phyloP scores from a whole-genome alignment of 108 stramenopile genomes.

The Cyclotella choctawhatcheeana region DNA sequence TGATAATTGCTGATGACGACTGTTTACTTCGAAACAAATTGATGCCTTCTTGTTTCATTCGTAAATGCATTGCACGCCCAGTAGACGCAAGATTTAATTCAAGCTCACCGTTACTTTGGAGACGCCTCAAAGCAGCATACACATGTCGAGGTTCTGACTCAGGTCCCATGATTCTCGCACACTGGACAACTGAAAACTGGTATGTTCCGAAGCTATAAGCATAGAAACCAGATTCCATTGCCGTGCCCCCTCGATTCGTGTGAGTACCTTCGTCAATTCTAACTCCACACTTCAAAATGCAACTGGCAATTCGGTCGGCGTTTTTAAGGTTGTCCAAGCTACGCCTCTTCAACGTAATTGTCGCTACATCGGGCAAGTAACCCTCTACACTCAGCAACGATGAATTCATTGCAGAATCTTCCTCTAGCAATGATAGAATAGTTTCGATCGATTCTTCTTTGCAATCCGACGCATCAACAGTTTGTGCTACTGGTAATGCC shows the following conservation, averaged over 20 bases:
- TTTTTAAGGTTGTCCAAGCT: conserved; percentile 68
- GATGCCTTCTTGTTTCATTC: conserved; percentile 53
- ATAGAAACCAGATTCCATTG: conserved; percentile 61
- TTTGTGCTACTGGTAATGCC: conserved; percentile 59
- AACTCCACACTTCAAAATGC: conserved; percentile 59
- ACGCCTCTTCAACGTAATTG: conserved; percentile 71
- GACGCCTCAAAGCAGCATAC: conserved; percentile 80
- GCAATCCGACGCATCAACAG: conserved; percentile 66
- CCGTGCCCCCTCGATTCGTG: conserved; percentile 45
- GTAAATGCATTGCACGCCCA: conserved; percentile 66
- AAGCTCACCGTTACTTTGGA: conserved; percentile 72
- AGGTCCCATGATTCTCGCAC: conserved; percentile 71
- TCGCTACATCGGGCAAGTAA: conserved; percentile 64
- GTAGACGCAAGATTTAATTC: conserved; percentile 71
- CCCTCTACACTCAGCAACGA: conserved; percentile 76
- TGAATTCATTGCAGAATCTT: conserved; percentile 40
- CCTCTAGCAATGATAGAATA: conserved; percentile 77
- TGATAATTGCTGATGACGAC: background rate
- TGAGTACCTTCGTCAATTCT: conserved; percentile 38
- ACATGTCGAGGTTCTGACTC: conserved; percentile 83
- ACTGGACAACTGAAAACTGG: conserved; percentile 71
- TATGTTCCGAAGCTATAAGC: conserved; percentile 77
- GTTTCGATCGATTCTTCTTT: conserved; percentile 91
- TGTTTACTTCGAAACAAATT: conserved; percentile 38
- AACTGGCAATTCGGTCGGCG: conserved; percentile 59